Evolutionary conservation across 2,329 filamentous ascomycete genomes (phyloP).

Genomic region (Ophiostoma quercus): DNA sequence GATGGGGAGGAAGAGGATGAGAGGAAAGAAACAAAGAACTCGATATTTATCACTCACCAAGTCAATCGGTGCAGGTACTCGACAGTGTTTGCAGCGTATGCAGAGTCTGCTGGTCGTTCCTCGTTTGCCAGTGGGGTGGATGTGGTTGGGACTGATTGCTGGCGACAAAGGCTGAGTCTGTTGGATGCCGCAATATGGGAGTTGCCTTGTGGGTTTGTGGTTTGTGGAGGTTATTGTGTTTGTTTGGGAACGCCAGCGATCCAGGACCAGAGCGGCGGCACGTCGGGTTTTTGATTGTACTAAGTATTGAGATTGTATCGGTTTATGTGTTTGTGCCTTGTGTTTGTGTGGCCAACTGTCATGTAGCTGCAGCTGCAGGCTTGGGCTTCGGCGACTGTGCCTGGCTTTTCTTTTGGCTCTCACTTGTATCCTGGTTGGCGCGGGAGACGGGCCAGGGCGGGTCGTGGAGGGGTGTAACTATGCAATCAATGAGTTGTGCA

Average conservation of each 20-base stretch:
- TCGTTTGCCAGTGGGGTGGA: neutral
- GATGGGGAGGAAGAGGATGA: neutral
- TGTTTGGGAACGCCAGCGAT: neutral
- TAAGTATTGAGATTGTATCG: too few species aligned
- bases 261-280: slow-evolving; percentile 8
- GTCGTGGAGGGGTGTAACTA: slow-evolving; percentile 3
- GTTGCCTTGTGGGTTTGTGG: neutral
- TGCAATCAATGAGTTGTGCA: neutral
- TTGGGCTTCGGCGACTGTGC: neutral
- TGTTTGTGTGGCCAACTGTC: neutral
- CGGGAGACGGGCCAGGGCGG: neutral
- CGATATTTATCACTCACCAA: neutral
- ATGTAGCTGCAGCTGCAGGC: neutral
- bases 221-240: too few species aligned
- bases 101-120: neutral
- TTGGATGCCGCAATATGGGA: neutral
- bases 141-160: too few species aligned
- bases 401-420: neutral
- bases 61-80: neutral
- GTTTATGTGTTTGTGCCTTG: neutral
- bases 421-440: neutral
- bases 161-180: neutral
- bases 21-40: neutral
- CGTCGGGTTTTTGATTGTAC: slow-evolving; percentile 6
- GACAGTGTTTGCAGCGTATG: neutral